A percentile compares a stretch with the other conserved stretches of the same genome.
Conservation (phyloP, 2,329 filamentous ascomycete genomes). For the Botrytis tulipae region DNA sequence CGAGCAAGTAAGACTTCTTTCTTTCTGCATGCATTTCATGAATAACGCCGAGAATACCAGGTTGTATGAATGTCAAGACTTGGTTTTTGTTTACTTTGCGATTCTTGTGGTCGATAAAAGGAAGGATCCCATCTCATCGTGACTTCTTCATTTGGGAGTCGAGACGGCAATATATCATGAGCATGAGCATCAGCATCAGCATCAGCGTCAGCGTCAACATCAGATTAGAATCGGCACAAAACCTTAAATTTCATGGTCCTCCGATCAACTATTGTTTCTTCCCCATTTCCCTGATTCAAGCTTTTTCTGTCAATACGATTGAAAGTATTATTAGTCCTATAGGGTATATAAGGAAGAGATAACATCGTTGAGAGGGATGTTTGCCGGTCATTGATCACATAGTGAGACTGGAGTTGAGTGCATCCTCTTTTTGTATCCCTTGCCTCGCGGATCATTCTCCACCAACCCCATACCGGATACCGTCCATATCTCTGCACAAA, state of each 20-base stretch:
- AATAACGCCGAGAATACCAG: constrained; percentile 3
- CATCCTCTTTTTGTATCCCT: neutral
- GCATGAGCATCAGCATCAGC: neutral
- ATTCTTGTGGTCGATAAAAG: neutral
- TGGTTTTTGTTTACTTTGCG: neutral
- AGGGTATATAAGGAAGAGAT: neutral
- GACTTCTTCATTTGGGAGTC: neutral
- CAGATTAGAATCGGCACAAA: constrained; percentile 1
- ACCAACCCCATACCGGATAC: neutral
- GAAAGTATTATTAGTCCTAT: neutral
- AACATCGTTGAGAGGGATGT: neutral
- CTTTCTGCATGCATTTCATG: constrained; percentile 12
- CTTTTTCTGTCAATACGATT: neutral
- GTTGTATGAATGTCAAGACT: neutral
- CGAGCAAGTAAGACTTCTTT: constrained; percentile 12
- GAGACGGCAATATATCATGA: neutral
- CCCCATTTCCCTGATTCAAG: neutral
- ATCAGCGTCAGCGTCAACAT: neutral
- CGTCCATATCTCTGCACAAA: neutral
- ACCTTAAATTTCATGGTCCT: neutral
- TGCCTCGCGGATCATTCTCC: constrained; percentile 5
- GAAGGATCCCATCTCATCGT: constrained; percentile 1
- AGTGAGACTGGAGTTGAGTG: neutral
- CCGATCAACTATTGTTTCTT: neutral
- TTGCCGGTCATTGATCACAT: neutral